phyloP scores from a whole-genome alignment of 208 protist species.

The Hexamita inflata region DNA sequence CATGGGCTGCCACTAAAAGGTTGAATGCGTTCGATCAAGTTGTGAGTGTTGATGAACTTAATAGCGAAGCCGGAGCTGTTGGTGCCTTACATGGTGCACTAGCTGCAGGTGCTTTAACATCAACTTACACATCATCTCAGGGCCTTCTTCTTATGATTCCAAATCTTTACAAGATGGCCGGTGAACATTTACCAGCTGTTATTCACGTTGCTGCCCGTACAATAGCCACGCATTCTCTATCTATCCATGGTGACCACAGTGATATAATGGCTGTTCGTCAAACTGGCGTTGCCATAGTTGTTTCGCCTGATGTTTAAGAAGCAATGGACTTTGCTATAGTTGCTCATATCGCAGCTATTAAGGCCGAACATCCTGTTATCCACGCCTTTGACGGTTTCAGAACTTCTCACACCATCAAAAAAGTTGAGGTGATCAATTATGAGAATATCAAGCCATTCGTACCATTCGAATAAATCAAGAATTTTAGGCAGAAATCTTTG shows the following conservation, averaged over 20 bases:
- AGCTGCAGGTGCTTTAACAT: slow-evolving; percentile 34
- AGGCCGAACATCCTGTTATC: slow-evolving; percentile 45
- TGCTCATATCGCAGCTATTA: slow-evolving; percentile 52
- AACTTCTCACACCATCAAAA: slow-evolving; percentile 45
- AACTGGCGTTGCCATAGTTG: slow-evolving; percentile 49
- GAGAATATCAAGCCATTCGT: slow-evolving; percentile 32
- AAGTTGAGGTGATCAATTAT: slow-evolving; percentile 30
- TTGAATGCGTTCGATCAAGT: slow-evolving; percentile 54
- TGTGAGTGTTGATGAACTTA: slow-evolving; percentile 43
- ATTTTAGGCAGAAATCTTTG: slow-evolving; percentile 39
- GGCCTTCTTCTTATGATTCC: slow-evolving; percentile 61
- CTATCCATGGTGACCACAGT: slow-evolving; percentile 55
- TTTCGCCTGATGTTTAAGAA: slow-evolving; percentile 51
- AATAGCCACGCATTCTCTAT: slow-evolving; percentile 48
- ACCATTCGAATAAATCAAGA: slow-evolving; percentile 31
- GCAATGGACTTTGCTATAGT: slow-evolving; percentile 48
- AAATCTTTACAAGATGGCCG: slow-evolving; percentile 60
- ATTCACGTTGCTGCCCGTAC: slow-evolving; percentile 55
- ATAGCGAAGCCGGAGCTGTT: slow-evolving; percentile 54
- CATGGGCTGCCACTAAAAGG: slow-evolving; percentile 45
- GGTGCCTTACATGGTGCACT: slow-evolving; percentile 53
- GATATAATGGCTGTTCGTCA: slow-evolving; percentile 55
- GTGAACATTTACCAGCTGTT: slow-evolving; percentile 53
- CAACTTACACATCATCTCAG: slow-evolving; percentile 59
- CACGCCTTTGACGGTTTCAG: slow-evolving; percentile 56